Percentiles rank a stretch among this genome's conserved stretches.
Evolutionary conservation across 148 eudicot genomes (phyloP).

Genomic region (Vaccinium myrtillus): DNA sequence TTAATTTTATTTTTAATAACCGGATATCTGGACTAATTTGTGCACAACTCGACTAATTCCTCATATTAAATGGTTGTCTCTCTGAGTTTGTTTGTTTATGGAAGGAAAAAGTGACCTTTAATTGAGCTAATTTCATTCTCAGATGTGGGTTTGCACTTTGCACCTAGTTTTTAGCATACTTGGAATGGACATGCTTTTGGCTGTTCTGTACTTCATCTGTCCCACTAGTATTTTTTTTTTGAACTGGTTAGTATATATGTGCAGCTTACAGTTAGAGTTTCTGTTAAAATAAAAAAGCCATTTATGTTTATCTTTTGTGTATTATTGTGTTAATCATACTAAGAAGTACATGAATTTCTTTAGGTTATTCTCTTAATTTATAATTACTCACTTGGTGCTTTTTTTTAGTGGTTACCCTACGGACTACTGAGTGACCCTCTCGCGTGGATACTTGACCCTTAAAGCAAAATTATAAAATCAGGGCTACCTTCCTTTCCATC

Average conservation of each 20-base stretch:
- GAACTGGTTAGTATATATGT: background rate
- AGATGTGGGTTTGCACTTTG: background rate
- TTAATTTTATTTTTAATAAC: too few species aligned
- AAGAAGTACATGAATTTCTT: background rate
- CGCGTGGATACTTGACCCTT: background rate
- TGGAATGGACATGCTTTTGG: background rate
- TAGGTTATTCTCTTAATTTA: background rate
- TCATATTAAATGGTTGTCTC: background rate
- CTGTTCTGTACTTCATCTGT: background rate
- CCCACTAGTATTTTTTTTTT: background rate
- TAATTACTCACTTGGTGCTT: background rate
- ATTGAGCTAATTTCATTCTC: conserved; percentile 7
- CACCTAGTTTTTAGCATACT: background rate
- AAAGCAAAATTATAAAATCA: background rate
- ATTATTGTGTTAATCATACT: background rate
- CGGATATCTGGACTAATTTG: too few species aligned
- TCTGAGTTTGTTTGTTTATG: background rate
- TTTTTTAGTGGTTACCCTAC: background rate
- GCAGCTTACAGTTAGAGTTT: background rate
- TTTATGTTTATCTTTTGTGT: too few species aligned
- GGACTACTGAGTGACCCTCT: background rate
- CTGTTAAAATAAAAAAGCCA: too few species aligned
- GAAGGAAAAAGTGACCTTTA: background rate
- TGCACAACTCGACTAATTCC: too few species aligned
- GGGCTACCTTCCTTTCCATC: background rate